A percentile compares a stretch with the other conserved stretches of the same genome.
These are phyloP conservation scores for Candida ortonii DNA, from an alignment of 805 yeast species.

Conservation along the genomic window DNA sequence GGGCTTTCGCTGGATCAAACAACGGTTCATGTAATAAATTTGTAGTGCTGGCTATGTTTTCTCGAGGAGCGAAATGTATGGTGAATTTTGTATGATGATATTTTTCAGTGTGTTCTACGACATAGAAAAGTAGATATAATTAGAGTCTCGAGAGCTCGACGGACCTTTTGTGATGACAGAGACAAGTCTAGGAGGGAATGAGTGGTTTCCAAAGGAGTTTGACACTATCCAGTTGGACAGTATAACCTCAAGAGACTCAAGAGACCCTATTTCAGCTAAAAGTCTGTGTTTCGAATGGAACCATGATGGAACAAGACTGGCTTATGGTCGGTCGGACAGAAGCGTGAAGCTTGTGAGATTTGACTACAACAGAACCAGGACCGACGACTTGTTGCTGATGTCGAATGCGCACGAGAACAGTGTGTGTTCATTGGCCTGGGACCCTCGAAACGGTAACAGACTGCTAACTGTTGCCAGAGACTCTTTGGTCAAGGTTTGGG, in stretches of 20 bases:
- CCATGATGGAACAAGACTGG: conserved; percentile 40
- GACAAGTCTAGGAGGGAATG: neutral
- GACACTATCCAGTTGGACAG: conserved; percentile 16
- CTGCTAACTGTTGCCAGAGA: conserved; percentile 49
- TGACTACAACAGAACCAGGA: conserved; percentile 23
- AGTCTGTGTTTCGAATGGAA: conserved; percentile 40
- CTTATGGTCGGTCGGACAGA: conserved; percentile 42
- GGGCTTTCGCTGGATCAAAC: too few species aligned
- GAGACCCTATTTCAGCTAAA: conserved; percentile 25
- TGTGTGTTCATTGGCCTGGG: conserved; percentile 44
- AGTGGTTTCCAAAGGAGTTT: conserved; percentile 10
- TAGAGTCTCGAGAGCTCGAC: too few species aligned
- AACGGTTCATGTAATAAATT: too few species aligned
- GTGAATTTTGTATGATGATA: too few species aligned
- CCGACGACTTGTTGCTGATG: conserved; percentile 36
- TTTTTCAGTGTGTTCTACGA: too few species aligned
- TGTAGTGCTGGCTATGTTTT: too few species aligned
- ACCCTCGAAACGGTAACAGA: conserved; percentile 39
- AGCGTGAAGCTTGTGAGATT: conserved; percentile 40
- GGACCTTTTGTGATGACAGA: conserved; percentile 6
- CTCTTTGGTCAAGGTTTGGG: conserved; percentile 42
- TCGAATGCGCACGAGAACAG: conserved; percentile 41
- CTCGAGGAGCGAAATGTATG: too few species aligned
- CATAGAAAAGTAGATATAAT: too few species aligned
- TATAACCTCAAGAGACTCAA: too few species aligned